These are phyloP conservation scores for Hypoxylon sp. DNA, from an alignment of 2,329 filamentous ascomycete genomes.

Conservation along the genomic window DNA sequence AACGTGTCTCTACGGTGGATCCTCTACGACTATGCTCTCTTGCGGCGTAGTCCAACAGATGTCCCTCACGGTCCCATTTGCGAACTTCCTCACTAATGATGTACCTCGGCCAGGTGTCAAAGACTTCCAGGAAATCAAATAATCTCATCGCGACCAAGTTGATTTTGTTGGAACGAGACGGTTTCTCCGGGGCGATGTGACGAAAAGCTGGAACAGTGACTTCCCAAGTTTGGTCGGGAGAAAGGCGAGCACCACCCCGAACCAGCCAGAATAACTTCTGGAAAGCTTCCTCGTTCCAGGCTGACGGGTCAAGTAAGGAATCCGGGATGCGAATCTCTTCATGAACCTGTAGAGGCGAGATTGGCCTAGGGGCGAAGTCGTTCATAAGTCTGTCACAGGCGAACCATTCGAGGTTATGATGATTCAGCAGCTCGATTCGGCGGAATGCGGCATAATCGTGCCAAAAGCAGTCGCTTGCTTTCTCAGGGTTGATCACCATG, in stretches of 20 bases:
- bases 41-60: background rate
- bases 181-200: constrained; percentile 51
- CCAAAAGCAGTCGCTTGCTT: constrained; percentile 45
- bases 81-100: background rate
- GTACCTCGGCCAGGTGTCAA: constrained; percentile 11
- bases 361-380: background rate
- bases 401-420: background rate
- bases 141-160: constrained; percentile 43
- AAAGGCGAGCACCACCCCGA: constrained; percentile 57
- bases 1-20: background rate
- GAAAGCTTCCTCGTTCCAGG: constrained; percentile 59
- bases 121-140: constrained; percentile 28
- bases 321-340: constrained; percentile 58
- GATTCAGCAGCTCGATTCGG: constrained; percentile 19
- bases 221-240: constrained; percentile 60
- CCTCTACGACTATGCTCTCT: no score
- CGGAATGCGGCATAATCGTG: constrained; percentile 50
- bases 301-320: constrained; percentile 57
- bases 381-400: background rate
- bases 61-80: background rate
- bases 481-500: constrained; percentile 18
- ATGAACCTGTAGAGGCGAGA: constrained; percentile 56
- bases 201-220: constrained; percentile 56
- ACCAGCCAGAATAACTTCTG: constrained; percentile 64
- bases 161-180: constrained; percentile 8